Conservation (phyloP, 2,329 filamentous ascomycete species). For the Aschersonia sp. region DNA sequence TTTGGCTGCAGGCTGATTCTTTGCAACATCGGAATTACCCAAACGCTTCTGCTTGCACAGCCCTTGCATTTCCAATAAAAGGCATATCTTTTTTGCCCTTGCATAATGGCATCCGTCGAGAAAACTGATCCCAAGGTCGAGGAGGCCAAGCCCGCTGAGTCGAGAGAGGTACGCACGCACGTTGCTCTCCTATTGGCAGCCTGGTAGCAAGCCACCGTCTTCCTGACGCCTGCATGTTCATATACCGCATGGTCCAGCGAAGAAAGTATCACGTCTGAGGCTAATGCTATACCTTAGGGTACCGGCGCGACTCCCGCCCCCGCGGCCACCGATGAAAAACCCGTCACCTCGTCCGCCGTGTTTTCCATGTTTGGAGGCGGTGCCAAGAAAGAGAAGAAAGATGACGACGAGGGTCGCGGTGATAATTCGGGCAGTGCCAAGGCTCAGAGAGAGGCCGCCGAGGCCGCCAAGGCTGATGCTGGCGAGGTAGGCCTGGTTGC, state of each 20-base stretch:
- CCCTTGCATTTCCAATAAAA: not conserved
- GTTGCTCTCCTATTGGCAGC: not conserved
- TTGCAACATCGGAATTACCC: not conserved
- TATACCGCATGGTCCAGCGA: too few relatives aligned
- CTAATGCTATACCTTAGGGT: not conserved
- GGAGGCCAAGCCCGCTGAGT: slow-evolving; percentile 20
- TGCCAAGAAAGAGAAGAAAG: slow-evolving; percentile 93
- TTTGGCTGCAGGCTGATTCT: not conserved
- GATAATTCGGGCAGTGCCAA: slow-evolving; percentile 84
- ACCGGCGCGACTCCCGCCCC: slow-evolving; percentile 6
- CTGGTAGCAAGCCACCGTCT: too few relatives aligned
- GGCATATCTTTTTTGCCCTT: not conserved
- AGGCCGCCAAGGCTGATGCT: slow-evolving; percentile 42
- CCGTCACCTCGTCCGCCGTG: slow-evolving; percentile 49
- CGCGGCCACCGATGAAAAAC: slow-evolving; percentile 3
- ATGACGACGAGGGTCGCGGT: slow-evolving; percentile 58
- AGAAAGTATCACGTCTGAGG: not conserved
- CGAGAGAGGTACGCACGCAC: slow-evolving; percentile 12
- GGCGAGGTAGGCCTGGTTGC: slow-evolving; percentile 32
- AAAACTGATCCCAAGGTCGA: slow-evolving; percentile 40
- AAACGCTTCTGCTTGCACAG: not conserved
- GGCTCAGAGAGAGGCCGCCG: slow-evolving; percentile 53
- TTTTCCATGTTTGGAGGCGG: slow-evolving; percentile 99
- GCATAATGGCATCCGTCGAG: slow-evolving; percentile 33
- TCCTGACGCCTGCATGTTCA: not conserved